Base-by-base conservation (phyloP, 2,329 filamentous ascomycete genomes). In the Colletotrichum filicis region DNA sequence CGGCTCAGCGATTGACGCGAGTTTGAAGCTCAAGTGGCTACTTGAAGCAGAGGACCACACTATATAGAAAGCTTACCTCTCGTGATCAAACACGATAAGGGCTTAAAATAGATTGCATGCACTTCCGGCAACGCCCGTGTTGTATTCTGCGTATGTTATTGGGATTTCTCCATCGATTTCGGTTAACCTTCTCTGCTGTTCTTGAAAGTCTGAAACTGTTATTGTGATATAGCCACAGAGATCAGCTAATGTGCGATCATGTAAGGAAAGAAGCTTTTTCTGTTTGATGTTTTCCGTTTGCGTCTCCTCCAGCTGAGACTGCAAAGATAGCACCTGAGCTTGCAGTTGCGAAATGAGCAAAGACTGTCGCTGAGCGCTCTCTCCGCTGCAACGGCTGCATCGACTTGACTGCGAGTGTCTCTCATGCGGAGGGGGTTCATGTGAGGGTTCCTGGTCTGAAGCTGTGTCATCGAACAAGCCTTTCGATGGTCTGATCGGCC, bases 221-320 rank as follows among this genome's bases (percentile, higher is more conserved):
- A 61, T 61, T 35, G 58, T 24, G 19, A 61, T 61, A 61, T 61
- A 61, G 58, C 58, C 46, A 28, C 35, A 61, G 5, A 61, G 22
- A 42, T 61, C 46, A 24, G 58, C n/a, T 61, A 61, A 61, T 46
- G 58, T 61, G 32, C 58, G 35, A 19, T 61, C 26, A 19, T 61
- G 58, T 26, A 61, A 24, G n/a, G 42, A n/a, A 19, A 61, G 42
- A 12, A 61, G 8, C 22, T n/a, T 37, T 61, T 42, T 61, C n/a
- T 61, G 58, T 24, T 22, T 46, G 16, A 24, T 11, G 26, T 61
- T 61, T 49, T 61, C 58, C 22, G 14, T 61, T 14, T 61, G 22
- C 6, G 32, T 61, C 14, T 61, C 32, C 35, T 46, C 35, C 26
- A 61, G 58, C 19, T 61, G 35, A 5, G 8, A 22, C n/a, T 61